These are phyloP conservation scores for Coprinopsis cinerea DNA, from an alignment of 768 basidiomycete species.

Conservation along the genomic window DNA sequence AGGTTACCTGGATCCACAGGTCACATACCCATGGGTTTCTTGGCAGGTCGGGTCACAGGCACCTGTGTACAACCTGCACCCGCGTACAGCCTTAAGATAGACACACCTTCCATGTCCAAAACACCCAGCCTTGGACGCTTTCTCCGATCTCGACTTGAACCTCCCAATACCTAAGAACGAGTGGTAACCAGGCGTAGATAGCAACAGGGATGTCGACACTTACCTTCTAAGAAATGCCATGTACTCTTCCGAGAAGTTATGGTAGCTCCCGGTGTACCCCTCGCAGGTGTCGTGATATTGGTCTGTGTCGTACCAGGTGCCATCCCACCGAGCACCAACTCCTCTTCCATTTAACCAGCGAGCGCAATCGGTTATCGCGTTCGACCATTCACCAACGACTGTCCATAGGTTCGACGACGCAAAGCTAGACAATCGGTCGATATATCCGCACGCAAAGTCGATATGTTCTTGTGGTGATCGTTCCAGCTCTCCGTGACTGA, in stretches of 20 bases:
- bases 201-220: slow-evolving; percentile 19
- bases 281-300: slow-evolving; percentile 55
- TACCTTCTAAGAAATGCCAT: slow-evolving; percentile 56
- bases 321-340: slow-evolving; percentile 66
- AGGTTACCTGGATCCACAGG: too few species aligned
- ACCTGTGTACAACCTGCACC: too few species aligned
- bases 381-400: slow-evolving; percentile 77
- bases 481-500: slow-evolving; percentile 50
- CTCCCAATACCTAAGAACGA: slow-evolving; percentile 62
- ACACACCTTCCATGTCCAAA: slow-evolving; percentile 74
- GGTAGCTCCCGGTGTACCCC: slow-evolving; percentile 55
- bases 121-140: slow-evolving; percentile 64
- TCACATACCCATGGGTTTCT: too few species aligned
- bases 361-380: slow-evolving; percentile 69
- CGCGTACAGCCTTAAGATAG: background rate
- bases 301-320: slow-evolving; percentile 32
- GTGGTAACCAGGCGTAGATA: background rate
- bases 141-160: slow-evolving; percentile 74
- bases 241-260: slow-evolving; percentile 56
- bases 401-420: slow-evolving; percentile 61
- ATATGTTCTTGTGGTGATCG: slow-evolving; percentile 55
- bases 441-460: slow-evolving; percentile 48
- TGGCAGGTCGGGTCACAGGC: too few species aligned
- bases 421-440: slow-evolving; percentile 38
- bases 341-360: slow-evolving; percentile 76